Conservation (phyloP, 1,139 yeast species). For the Protomyces macrosporus region DNA sequence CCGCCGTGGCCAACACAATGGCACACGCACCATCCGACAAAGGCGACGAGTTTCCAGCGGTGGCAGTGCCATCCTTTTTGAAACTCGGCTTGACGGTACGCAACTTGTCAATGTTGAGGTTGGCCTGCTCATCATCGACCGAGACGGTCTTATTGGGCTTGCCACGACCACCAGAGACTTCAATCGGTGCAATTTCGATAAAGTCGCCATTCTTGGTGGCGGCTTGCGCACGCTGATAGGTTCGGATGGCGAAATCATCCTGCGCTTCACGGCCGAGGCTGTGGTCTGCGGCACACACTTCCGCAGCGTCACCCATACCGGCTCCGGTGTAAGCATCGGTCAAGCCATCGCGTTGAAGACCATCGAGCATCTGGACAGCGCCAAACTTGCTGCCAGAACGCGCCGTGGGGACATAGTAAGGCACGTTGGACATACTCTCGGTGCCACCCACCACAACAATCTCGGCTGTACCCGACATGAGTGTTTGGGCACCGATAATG, state of each 20-base stretch:
- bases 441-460: conserved; percentile 96
- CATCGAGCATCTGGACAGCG: conserved; percentile 70
- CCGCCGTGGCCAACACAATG: conserved; percentile 73
- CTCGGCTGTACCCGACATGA: conserved; percentile 82
- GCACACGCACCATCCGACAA: conserved; percentile 98
- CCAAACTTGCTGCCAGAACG: conserved; percentile 90
- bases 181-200: conserved; percentile 76
- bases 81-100: conserved; percentile 85
- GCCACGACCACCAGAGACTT: conserved; percentile 85
- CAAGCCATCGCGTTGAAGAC: conserved; percentile 85
- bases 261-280: conserved; percentile 63
- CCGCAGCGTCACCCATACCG: conserved; percentile 96
- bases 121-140: conserved; percentile 68
- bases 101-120: conserved; percentile 66
- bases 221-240: conserved; percentile 77
- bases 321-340: conserved; percentile 78
- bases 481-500: conserved; percentile 84
- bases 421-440: conserved; percentile 94
- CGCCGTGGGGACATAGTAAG: conserved; percentile 82
- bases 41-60: conserved; percentile 95
- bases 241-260: conserved; percentile 79
- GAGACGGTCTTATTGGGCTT: conserved; percentile 73
- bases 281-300: conserved; percentile 79
- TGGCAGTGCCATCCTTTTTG: conserved; percentile 85
- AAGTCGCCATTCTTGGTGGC: conserved; percentile 81